Evolutionary conservation across 352 stramenopile species (phyloP).

Genomic region (Pythium monospermum): DNA sequence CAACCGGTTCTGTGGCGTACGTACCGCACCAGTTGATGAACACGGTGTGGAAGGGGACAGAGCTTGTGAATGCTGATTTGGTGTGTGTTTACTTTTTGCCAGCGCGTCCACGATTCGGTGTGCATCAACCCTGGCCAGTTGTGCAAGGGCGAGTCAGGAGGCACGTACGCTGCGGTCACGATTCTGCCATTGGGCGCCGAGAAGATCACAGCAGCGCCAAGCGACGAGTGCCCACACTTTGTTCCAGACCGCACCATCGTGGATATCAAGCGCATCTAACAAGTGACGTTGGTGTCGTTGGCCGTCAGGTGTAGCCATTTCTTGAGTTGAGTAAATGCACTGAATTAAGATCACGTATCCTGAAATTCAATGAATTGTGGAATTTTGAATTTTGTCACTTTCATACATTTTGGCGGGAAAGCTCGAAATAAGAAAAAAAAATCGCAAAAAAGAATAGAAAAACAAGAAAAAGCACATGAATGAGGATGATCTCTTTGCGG

Average conservation of each 20-base stretch:
- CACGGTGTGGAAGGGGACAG: too few species aligned
- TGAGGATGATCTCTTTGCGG: not conserved
- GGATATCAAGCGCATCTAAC: conserved; percentile 90
- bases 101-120: conserved; percentile 87
- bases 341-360: not conserved
- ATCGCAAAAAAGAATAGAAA: conserved; percentile 3
- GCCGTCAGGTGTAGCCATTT: conserved; percentile 9
- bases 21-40: conserved; percentile 11
- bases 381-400: not conserved
- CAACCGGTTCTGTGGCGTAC: conserved; percentile 82
- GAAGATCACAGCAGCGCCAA: conserved; percentile 39
- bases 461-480: conserved; percentile 1
- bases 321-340: not conserved
- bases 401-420: conserved; percentile 6
- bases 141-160: conserved; percentile 90
- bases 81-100: too few species aligned
- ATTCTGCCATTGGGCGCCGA: conserved; percentile 89
- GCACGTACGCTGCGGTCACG: conserved; percentile 91
- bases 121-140: conserved; percentile 95
- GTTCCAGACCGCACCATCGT: conserved; percentile 86
- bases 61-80: too few species aligned
- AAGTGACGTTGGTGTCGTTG: not conserved
- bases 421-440: not conserved
- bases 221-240: conserved; percentile 57
- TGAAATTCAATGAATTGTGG: conserved; percentile 21